Percentiles rank a stretch among this genome's conserved stretches.
Conservation (phyloP, 306 rosid species). For the Quercus engelmannii region DNA sequence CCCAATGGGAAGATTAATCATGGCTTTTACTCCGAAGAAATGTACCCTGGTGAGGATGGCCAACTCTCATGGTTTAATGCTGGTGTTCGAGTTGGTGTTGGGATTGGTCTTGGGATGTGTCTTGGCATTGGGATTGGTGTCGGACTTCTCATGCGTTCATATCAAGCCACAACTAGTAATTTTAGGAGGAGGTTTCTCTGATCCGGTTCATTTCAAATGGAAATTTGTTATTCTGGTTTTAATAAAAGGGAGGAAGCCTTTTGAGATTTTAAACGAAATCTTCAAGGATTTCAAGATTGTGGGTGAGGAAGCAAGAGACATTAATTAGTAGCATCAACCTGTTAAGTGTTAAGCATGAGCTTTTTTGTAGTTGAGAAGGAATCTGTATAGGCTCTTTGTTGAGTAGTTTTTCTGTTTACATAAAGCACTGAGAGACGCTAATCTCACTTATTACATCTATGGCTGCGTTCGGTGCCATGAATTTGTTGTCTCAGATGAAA, state of each 20-base stretch:
- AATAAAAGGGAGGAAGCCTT: conserved; percentile 1
- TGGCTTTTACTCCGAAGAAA: conserved; percentile 60
- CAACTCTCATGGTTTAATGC: conserved; percentile 93
- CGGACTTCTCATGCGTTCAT: conserved; percentile 90
- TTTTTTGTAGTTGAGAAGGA: conserved; percentile 43
- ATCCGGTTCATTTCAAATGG: conserved; percentile 11
- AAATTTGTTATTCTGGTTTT: conserved; percentile 19
- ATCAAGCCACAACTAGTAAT: conserved; percentile 80
- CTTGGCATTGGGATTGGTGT: conserved; percentile 85
- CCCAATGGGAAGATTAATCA: conserved; percentile 51
- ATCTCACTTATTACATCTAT: conserved; percentile 2
- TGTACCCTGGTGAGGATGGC: conserved; percentile 76
- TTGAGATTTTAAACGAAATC: conserved; percentile 6
- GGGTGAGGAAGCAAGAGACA: conserved; percentile 6
- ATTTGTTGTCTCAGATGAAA: conserved; percentile 19
- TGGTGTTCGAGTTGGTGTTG: conserved; percentile 94
- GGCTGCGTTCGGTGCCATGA: background rate
- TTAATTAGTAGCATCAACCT: background rate
- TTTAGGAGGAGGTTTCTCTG: conserved; percentile 70
- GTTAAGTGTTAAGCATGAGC: conserved; percentile 25
- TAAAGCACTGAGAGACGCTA: conserved; percentile 7
- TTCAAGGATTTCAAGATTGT: background rate
- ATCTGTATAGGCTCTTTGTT: conserved; percentile 34
- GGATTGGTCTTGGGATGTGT: conserved; percentile 92
- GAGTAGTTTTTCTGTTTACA: conserved; percentile 27